Base-by-base conservation (phyloP, 208 protist species). In the Blastocrithidia nonstop region DNA sequence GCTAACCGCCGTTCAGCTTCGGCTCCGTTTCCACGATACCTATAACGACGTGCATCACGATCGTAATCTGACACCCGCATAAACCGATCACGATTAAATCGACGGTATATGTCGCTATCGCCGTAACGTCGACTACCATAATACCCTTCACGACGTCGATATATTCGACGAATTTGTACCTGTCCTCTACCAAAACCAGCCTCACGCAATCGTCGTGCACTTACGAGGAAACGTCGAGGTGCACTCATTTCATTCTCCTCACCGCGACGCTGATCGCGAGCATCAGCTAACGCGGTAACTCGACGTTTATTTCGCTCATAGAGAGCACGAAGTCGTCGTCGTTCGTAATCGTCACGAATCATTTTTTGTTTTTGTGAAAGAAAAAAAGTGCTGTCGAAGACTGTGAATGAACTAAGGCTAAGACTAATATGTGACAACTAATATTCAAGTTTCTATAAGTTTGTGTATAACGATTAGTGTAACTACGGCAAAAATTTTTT, bases 181-280 rank as follows among this genome's bases (percentile, higher is more conserved):
- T 74, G 78, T 23, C 78, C 78, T 16, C 70, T 69, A 29, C 83
- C 83, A 39, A 92, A 92, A 62, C 83, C 83, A 57, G 86, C 75
- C 0, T 71, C 32, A 8, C 66, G 83, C 24, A 72, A 78, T 22
- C 58, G 61, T 48, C 63, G 64, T 52, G 77, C 83, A 23, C 67
- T 88, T 40, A 92, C 76, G 8, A 88, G 42, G 42, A 69, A 92
- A 40, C 67, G 72, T 29, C 83, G 78, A 5, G 83, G 83, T 2
- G 77, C 83, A 24, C 38, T 31, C 31, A 26, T 29, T 21, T 67
- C 57, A 20, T 62, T 59, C 26, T 50, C 46, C 25, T 45, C 37
- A 22, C 37, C 49, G 47, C 78, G 59, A 33, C 71, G 69, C 28
- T 69, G 59, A 45, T 85, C 76, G 28, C 79, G 72, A 24, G 70